Evolutionary conservation across 345 rosid genomes (phyloP).

Genomic region (Moricandia moricandioides): DNA sequence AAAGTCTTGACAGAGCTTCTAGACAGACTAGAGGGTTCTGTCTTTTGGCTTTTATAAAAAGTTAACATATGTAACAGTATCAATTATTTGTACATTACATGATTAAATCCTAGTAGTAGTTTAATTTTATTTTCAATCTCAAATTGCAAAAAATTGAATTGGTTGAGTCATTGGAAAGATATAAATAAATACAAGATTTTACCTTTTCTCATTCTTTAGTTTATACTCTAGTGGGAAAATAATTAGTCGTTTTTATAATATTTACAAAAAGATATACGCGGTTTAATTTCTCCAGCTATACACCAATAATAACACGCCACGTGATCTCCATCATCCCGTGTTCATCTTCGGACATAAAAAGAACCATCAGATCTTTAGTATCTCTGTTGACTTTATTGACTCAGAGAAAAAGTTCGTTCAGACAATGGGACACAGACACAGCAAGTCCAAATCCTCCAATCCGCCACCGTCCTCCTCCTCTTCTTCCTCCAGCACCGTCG

Average conservation of each 20-base stretch:
- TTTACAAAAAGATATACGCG: neutral
- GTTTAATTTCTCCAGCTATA: neutral
- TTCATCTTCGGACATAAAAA: slow-evolving; percentile 23
- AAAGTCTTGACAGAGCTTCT: neutral
- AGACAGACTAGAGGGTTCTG: neutral
- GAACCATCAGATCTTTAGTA: neutral
- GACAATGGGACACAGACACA: slow-evolving; percentile 36
- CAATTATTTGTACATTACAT: neutral
- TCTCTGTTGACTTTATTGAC: slow-evolving; percentile 37
- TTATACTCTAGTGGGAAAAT: neutral
- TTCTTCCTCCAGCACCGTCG: slow-evolving; percentile 25
- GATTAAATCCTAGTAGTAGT: neutral
- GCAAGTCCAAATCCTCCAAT: slow-evolving; percentile 40
- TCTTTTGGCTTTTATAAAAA: neutral
- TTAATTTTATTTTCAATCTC: neutral
- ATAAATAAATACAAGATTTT: neutral
- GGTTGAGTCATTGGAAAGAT: neutral
- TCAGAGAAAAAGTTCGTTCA: slow-evolving; percentile 27
- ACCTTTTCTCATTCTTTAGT: neutral
- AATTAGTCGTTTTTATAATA: neutral
- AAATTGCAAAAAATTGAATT: slow-evolving; percentile 6
- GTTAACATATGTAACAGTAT: neutral
- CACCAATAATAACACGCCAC: neutral
- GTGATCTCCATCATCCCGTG: slow-evolving; percentile 11
- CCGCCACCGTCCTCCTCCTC: slow-evolving; percentile 38